Evolutionary conservation across 306 rosid genomes (phyloP).

Genomic region (Cotoneaster glaucophyllus): DNA sequence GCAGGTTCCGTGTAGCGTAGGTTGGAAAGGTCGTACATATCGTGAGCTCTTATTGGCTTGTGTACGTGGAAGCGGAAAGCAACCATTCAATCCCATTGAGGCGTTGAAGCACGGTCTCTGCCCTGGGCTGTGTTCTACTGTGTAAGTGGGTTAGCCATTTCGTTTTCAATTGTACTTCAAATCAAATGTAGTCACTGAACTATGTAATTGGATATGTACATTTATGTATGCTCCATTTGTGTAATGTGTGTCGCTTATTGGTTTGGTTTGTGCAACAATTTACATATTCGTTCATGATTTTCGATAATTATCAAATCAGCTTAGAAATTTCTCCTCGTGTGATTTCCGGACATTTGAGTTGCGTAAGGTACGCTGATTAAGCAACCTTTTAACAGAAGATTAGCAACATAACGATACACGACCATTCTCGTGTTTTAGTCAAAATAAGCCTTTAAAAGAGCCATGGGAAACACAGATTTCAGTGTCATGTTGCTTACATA

Average conservation of each 20-base stretch:
- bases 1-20: slow-evolving; percentile 34
- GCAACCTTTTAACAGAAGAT: background rate
- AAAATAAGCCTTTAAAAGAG: background rate
- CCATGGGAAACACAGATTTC: background rate
- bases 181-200: slow-evolving; percentile 21
- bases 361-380: background rate
- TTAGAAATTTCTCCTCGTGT: background rate
- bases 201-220: slow-evolving; percentile 27
- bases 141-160: slow-evolving; percentile 20
- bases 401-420: background rate
- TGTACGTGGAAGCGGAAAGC: slow-evolving; percentile 22
- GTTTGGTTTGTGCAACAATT: slow-evolving; percentile 29
- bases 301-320: background rate
- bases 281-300: slow-evolving; percentile 7
- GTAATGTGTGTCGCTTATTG: slow-evolving; percentile 27
- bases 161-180: slow-evolving; percentile 6
- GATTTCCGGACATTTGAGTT: background rate
- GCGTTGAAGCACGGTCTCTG: slow-evolving; percentile 5
- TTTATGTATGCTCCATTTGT: slow-evolving; percentile 29
- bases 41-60: slow-evolving; percentile 6
- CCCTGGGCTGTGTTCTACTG: slow-evolving; percentile 14
- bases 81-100: slow-evolving; percentile 7
- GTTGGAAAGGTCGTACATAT: slow-evolving; percentile 21
- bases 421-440: background rate
- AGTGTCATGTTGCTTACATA: background rate